phyloP scores from a whole-genome alignment of 2,329 filamentous ascomycete species.

The Sporothrix curviconia region DNA sequence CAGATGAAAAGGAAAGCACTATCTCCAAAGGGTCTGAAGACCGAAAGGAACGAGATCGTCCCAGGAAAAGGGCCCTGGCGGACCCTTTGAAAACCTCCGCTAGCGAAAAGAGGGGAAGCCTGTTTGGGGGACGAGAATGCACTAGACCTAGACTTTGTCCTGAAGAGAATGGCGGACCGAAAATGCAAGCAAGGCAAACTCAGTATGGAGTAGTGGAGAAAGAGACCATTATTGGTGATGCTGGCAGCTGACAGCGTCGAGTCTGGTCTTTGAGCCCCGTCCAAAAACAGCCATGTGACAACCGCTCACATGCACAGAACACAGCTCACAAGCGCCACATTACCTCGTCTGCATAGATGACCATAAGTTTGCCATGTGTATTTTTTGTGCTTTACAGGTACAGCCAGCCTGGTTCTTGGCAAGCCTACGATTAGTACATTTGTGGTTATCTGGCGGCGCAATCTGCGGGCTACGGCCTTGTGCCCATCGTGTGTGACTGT shows the following conservation, averaged over 20 bases:
- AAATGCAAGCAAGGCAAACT: no score
- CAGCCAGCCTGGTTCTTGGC: no score
- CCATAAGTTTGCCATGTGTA: background rate
- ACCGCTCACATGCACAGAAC: background rate
- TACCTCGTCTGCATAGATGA: background rate
- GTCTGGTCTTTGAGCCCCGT: background rate
- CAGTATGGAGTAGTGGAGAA: no score
- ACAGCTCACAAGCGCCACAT: background rate
- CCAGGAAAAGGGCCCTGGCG: no score
- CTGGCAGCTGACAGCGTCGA: background rate
- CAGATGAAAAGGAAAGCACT: background rate
- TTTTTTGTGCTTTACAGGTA: background rate
- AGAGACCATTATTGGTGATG: background rate
- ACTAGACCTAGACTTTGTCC: no score
- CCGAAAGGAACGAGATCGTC: no score
- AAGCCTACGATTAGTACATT: no score
- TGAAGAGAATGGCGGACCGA: no score
- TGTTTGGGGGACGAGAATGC: no score
- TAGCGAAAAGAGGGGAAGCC: no score
- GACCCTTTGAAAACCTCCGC: no score
- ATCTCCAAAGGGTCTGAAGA: no score
- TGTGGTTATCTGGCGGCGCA: background rate
- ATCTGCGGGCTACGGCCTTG: background rate
- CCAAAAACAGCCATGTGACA: background rate
- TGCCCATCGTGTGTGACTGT: background rate